Conservation (phyloP, 768 basidiomycete species). For the Xerocomellus intermedius region DNA sequence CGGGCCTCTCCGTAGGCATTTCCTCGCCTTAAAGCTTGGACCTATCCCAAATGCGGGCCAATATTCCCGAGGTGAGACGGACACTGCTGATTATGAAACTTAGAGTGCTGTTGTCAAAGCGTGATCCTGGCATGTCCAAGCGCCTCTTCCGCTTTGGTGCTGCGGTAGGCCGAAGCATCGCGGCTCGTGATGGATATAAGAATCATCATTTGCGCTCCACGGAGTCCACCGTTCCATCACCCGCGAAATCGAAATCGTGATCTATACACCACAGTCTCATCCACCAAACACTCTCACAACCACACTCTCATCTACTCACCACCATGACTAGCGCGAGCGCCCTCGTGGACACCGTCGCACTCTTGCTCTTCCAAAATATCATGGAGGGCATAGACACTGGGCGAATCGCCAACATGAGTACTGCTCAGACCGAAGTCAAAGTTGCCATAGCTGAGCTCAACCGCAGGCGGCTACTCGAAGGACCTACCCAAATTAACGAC, state of each 20-base stretch:
- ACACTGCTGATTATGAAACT: constrained; percentile 5
- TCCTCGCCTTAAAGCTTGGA: neutral
- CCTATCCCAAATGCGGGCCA: constrained; percentile 3
- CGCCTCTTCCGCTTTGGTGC: constrained; percentile 18
- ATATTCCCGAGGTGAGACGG: constrained; percentile 14
- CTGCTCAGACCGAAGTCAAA: constrained; percentile 9
- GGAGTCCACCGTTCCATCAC: neutral
- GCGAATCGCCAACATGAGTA: constrained; percentile 1
- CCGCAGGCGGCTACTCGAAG: neutral
- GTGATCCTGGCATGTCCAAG: constrained; percentile 9
- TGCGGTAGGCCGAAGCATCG: constrained; percentile 3
- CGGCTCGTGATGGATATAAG: constrained; percentile 12
- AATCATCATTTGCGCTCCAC: neutral
- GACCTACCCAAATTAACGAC: neutral
- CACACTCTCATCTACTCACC: constrained; percentile 1
- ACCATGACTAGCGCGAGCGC: constrained; percentile 4
- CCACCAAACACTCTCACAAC: neutral
- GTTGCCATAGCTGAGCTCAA: constrained; percentile 10
- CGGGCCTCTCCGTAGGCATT: neutral
- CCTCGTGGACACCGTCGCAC: neutral
- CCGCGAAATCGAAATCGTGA: neutral
- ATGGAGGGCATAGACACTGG: constrained; percentile 13
- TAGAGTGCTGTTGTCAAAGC: constrained; percentile 12
- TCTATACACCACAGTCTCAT: neutral
- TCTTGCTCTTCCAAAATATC: constrained; percentile 12